A percentile compares a stretch with the other conserved stretches of the same genome.
Conservation (phyloP, 169 alveolate genomes). For the Cardiosporidium cionae region DNA sequence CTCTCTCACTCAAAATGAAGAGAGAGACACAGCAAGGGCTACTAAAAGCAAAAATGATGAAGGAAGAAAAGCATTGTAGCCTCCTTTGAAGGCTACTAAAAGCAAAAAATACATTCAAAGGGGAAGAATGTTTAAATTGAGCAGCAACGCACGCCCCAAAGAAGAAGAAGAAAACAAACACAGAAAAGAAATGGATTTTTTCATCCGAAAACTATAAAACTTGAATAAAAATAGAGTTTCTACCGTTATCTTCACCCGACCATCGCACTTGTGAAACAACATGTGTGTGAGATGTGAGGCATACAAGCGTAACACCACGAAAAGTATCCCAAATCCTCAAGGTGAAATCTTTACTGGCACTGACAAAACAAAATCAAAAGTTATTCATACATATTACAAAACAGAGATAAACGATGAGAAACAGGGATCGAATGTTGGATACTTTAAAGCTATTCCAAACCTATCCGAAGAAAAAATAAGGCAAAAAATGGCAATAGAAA, state of each 20-base stretch:
- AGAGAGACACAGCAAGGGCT: too few species aligned
- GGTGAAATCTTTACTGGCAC: background rate
- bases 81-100: background rate
- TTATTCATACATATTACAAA: too few species aligned
- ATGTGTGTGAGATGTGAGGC: slow-evolving; percentile 81
- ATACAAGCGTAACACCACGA: slow-evolving; percentile 56
- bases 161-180: background rate
- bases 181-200: too few species aligned
- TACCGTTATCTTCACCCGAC: slow-evolving; percentile 73
- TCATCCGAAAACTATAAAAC: too few species aligned
- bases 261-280: slow-evolving; percentile 85
- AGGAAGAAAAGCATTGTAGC: background rate
- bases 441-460: too few species aligned
- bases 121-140: background rate
- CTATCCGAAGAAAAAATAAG: too few species aligned
- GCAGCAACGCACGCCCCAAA: background rate
- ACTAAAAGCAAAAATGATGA: background rate
- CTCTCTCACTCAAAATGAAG: too few species aligned
- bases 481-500: too few species aligned
- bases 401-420: too few species aligned
- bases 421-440: too few species aligned
- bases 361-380: too few species aligned
- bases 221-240: background rate
- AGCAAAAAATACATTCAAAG: background rate
- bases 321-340: slow-evolving; percentile 82